phyloP scores from a whole-genome alignment of 2,329 filamentous ascomycete species.

The Cytospora piceae region DNA sequence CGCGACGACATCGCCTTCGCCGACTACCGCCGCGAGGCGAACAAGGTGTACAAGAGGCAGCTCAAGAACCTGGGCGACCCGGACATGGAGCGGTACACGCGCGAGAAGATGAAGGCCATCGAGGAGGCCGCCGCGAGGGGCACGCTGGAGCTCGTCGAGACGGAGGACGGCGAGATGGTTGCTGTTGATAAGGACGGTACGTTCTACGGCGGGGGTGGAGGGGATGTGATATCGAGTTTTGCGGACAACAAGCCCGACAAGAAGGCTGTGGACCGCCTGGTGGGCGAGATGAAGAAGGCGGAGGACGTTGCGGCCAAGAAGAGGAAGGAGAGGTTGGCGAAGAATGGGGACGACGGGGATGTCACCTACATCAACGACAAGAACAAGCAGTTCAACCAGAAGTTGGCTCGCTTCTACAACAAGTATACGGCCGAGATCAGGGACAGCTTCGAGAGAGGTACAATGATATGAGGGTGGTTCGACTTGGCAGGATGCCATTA shows the following conservation, averaged over 20 bases:
- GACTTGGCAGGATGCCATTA: not conserved
- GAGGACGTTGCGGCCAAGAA: slow-evolving; percentile 88
- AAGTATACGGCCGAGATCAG: slow-evolving; percentile 97
- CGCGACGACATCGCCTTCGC: slow-evolving; percentile 87
- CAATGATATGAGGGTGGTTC: slow-evolving; percentile 71
- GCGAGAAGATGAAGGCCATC: slow-evolving; percentile 81
- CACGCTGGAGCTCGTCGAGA: slow-evolving; percentile 90
- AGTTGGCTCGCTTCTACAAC: slow-evolving; percentile 94
- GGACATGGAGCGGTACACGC: slow-evolving; percentile 82
- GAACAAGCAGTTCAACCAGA: slow-evolving; percentile 99
- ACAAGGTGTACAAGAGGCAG: slow-evolving; percentile 93
- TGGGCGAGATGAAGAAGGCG: slow-evolving; percentile 83
- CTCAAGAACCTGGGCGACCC: slow-evolving; percentile 73
- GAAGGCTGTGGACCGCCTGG: slow-evolving; percentile 83
- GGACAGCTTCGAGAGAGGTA: slow-evolving; percentile 96
- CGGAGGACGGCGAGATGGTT: slow-evolving; percentile 90
- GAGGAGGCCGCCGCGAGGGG: slow-evolving; percentile 84
- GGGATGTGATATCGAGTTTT: slow-evolving; percentile 80
- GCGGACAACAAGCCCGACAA: slow-evolving; percentile 85
- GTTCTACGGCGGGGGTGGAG: slow-evolving; percentile 88
- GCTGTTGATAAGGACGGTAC: slow-evolving; percentile 89
- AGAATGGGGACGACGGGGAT: slow-evolving; percentile 83
- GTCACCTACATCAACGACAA: slow-evolving; percentile 99
- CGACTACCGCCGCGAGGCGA: slow-evolving; percentile 84
- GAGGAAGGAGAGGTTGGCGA: slow-evolving; percentile 75